These are phyloP conservation scores for Tricholomella constricta DNA, from an alignment of 768 basidiomycete species.

Conservation along the genomic window DNA sequence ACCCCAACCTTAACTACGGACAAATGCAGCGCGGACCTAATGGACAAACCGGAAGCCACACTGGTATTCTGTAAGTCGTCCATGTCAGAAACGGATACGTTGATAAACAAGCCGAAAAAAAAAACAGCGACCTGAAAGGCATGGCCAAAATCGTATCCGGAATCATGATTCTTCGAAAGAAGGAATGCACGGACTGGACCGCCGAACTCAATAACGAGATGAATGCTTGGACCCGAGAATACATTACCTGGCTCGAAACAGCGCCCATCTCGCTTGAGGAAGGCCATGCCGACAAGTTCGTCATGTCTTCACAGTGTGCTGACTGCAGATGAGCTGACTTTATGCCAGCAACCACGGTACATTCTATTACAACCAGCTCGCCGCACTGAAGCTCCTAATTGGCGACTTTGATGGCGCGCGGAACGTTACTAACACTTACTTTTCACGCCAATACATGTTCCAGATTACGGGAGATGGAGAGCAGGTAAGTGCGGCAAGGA, in stretches of 20 bases:
- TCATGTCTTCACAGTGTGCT: not conserved
- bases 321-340: not conserved
- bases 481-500: slow-evolving; percentile 42
- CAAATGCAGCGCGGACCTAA: slow-evolving; percentile 49
- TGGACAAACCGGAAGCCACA: slow-evolving; percentile 45
- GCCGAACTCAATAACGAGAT: slow-evolving; percentile 49
- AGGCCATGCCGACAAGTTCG: slow-evolving; percentile 50
- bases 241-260: slow-evolving; percentile 58
- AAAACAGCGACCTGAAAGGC: slow-evolving; percentile 53
- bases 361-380: slow-evolving; percentile 63
- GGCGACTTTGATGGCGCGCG: slow-evolving; percentile 52
- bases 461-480: slow-evolving; percentile 63
- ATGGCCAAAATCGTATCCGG: slow-evolving; percentile 33
- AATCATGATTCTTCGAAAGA: slow-evolving; percentile 24
- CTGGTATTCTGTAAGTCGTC: slow-evolving; percentile 52
- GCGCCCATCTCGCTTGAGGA: slow-evolving; percentile 50
- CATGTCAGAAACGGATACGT: not conserved
- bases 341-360: slow-evolving; percentile 61
- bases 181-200: slow-evolving; percentile 55
- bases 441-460: slow-evolving; percentile 45
- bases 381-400: slow-evolving; percentile 55
- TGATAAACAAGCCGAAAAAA: not conserved
- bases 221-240: slow-evolving; percentile 51
- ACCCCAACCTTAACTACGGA: slow-evolving; percentile 61
- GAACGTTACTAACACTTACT: slow-evolving; percentile 49